phyloP scores from a whole-genome alignment of 352 stramenopile species.

The Globisporangium mamillatum region DNA sequence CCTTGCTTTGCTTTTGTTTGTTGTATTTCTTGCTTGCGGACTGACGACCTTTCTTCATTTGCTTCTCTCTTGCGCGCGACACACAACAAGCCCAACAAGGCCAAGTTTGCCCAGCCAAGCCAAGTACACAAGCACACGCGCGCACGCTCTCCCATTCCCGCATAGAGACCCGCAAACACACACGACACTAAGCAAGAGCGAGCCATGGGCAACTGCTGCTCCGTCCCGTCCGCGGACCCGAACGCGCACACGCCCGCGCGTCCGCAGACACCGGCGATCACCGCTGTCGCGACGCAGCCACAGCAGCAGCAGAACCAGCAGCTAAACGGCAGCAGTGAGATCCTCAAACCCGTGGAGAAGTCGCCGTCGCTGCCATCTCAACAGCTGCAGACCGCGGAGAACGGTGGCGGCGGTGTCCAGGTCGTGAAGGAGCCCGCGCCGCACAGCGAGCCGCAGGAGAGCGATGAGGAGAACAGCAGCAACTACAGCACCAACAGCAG shows the following conservation, averaged over 20 bases:
- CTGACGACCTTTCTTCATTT: constrained; percentile 8
- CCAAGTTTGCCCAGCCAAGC: too few species aligned
- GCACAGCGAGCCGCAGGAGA: constrained; percentile 4
- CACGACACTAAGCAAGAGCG: not conserved
- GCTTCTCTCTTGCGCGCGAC: not conserved
- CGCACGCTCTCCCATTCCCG: not conserved
- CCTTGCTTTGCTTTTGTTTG: not conserved
- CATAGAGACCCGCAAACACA: not conserved
- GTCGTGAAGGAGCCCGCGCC: constrained; percentile 7
- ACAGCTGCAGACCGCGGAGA: not conserved
- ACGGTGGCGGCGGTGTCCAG: constrained; percentile 11
- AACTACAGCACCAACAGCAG: constrained; percentile 16
- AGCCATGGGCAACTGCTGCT: constrained; percentile 86
- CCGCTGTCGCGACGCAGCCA: not conserved
- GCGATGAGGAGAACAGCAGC: constrained; percentile 1
- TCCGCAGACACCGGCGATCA: not conserved
- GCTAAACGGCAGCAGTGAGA: not conserved
- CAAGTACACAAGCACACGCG: not conserved
- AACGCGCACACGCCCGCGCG: constrained; percentile 13
- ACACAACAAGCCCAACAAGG: not conserved
- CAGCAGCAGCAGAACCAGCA: constrained; percentile 1
- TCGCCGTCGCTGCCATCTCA: not conserved
- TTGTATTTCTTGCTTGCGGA: not conserved
- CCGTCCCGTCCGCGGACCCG: constrained; percentile 38
- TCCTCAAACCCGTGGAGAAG: constrained; percentile 13